Evolutionary conservation across 129 eudicot species (phyloP).

Genomic region (Calendula officinalis): DNA sequence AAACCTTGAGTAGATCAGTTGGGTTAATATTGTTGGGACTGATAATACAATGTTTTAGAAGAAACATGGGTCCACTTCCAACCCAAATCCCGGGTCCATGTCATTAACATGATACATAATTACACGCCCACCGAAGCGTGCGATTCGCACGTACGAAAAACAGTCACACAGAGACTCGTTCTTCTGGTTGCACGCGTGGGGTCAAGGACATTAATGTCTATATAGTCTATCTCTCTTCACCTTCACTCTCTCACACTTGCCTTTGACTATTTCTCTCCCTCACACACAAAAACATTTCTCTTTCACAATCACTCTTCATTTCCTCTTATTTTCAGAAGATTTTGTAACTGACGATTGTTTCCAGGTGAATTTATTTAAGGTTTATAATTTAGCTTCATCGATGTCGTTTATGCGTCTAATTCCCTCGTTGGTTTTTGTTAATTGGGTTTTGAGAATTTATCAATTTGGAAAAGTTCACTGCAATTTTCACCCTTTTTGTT

Average conservation of each 20-base stretch:
- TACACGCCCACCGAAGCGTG: constrained; percentile 46
- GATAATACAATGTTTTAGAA: no score
- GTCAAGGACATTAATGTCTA: constrained; percentile 38
- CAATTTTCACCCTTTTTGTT: background rate
- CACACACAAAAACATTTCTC: constrained; percentile 1
- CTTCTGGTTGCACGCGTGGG: constrained; percentile 35
- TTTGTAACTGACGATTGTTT: constrained; percentile 2
- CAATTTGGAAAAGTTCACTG: background rate
- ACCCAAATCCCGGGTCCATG: constrained; percentile 20
- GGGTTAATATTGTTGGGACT: no score
- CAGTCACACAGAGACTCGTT: constrained; percentile 15
- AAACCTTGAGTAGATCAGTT: no score
- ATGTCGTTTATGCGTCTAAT: background rate
- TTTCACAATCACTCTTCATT: background rate
- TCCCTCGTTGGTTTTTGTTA: background rate
- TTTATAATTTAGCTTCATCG: background rate
- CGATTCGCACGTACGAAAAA: constrained; percentile 45
- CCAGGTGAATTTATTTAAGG: background rate
- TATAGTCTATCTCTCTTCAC: constrained; percentile 35
- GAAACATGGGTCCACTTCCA: constrained; percentile 7
- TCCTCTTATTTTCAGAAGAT: background rate
- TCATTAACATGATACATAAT: constrained; percentile 22
- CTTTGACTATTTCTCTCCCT: constrained; percentile 23
- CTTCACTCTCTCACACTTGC: constrained; percentile 25
- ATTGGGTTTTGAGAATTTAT: constrained; percentile 3